Conservation (phyloP, 345 rosid genomes). For the Abelmoschus esculentus region DNA sequence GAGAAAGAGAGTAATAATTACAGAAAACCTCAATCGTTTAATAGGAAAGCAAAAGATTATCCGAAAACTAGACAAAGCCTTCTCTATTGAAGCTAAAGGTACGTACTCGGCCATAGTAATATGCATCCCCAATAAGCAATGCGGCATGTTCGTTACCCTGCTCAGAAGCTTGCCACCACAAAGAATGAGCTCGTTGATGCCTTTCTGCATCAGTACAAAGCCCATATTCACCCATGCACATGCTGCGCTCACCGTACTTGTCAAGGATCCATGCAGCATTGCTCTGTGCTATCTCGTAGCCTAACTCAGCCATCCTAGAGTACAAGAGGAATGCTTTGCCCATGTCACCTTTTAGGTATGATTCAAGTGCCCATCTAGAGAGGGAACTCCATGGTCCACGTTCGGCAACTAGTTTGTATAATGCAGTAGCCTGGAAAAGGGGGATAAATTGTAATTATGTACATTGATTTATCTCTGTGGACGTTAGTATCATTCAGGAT, state of each 20-base stretch:
- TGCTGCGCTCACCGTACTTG: constrained; percentile 81
- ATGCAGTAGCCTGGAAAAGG: constrained; percentile 69
- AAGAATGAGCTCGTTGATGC: constrained; percentile 84
- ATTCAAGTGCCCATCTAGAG: constrained; percentile 98
- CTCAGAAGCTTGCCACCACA: constrained; percentile 99
- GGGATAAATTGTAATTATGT: background rate
- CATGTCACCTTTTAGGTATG: constrained; percentile 86
- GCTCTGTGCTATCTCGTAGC: constrained; percentile 96
- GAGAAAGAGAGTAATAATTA: background rate
- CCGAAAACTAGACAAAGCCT: background rate
- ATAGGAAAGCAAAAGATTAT: too few relatives aligned
- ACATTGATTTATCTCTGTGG: background rate
- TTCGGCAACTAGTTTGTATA: constrained; percentile 94
- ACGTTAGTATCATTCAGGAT: constrained; percentile 7
- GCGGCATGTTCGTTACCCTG: constrained; percentile 99
- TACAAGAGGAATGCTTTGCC: constrained; percentile 76
- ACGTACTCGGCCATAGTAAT: background rate
- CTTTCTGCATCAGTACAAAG: constrained; percentile 81
- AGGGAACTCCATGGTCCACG: constrained; percentile 96
- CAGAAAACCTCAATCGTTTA: background rate
- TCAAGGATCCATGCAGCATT: constrained; percentile 99
- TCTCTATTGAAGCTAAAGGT: background rate
- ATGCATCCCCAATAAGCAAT: background rate
- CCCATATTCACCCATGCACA: constrained; percentile 95
- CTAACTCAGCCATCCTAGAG: constrained; percentile 96